Evolutionary conservation across 345 rosid genomes (phyloP), one percentile per base, ranked within the genome.

Genomic region (Rhizophora mangle): DNA sequence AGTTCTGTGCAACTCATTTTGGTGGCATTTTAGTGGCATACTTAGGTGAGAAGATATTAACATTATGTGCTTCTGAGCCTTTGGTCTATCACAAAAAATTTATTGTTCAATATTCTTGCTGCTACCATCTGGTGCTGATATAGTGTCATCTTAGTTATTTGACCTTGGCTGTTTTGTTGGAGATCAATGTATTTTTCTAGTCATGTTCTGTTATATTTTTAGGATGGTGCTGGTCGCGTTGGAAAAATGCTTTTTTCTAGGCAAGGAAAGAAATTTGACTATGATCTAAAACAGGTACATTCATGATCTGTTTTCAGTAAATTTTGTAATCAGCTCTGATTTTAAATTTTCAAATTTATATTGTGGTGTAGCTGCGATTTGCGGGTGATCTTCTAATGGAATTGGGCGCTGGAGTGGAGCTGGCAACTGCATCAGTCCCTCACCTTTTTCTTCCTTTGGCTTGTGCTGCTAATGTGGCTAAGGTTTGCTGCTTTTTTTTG

Each of bases 211-310:
- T 68, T n/a, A 19, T 39, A 26, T 65, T 67, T 81, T 75, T 62
- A 95, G 99, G 99, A 95, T 75, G 99, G 99, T 74, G 96, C 99
- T 52, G 99, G 99, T 19, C 96, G 98, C 65, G 92, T 95, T 76
- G 99, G 99, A 4, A 95, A 95, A 83, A 90, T 95, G 98, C 83
- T 95, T 69, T 95, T 87, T 82, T 82, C 99, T 6, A 80, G 99
- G 59, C 99, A 95, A 78, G 99, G 99, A 76, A 92, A 80, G 90
- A 95, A 95, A 68, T 95, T 95, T 60, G 99, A 95, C 83, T 90
- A 85, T 84, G 99, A 95, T 79, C 83, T 95, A 63, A 95, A 95
- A 69, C 99, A 95, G 92, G 99, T 92, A 68, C 11, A 47, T 13
- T 13, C 52, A 24, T 19, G 20, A 21, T 54, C 27, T 0, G 43